These are phyloP conservation scores for Rheum nobile DNA, from an alignment of 148 eudicot genomes.

Conservation along the genomic window DNA sequence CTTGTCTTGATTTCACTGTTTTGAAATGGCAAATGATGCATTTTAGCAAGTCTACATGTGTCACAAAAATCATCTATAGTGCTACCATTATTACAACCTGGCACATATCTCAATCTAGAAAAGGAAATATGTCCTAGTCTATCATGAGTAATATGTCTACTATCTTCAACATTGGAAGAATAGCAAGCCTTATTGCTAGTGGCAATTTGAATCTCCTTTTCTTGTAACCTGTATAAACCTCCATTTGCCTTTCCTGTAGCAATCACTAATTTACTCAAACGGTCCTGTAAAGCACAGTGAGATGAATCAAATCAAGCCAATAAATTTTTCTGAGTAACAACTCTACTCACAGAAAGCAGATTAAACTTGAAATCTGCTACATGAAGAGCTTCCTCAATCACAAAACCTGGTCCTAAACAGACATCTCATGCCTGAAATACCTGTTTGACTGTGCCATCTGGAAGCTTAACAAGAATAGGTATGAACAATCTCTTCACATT, in stretches of 20 bases:
- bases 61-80: neutral
- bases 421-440: neutral
- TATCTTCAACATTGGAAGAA: no score
- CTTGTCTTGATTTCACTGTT: neutral
- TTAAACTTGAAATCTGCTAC: no score
- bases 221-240: neutral
- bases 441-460: neutral
- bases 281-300: neutral
- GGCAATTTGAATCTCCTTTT: no score
- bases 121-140: conserved; percentile 1
- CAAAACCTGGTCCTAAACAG: neutral
- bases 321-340: no score
- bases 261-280: neutral
- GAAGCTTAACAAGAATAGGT: neutral
- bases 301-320: neutral
- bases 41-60: neutral
- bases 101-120: neutral
- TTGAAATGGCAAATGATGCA: neutral
- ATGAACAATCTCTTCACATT: no score
- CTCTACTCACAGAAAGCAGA: neutral
- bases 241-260: neutral
- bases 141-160: neutral
- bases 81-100: no score
- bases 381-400: neutral
- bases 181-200: neutral